These are phyloP conservation scores for Arabidopsis arenosa DNA, from an alignment of 345 rosid genomes.

Conservation along the genomic window DNA sequence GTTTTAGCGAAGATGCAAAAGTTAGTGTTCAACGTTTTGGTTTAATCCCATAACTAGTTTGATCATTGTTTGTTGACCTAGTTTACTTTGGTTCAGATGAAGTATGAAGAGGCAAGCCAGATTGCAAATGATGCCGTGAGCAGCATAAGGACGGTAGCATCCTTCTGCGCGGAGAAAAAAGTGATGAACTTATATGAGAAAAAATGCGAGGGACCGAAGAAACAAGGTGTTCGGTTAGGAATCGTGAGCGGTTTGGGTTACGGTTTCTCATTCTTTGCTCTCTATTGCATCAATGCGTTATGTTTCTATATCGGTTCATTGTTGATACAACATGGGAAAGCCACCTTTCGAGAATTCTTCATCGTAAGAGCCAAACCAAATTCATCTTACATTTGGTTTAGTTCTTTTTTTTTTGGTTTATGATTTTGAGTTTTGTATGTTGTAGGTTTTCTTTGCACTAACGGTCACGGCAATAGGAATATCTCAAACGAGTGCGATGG, in stretches of 20 bases:
- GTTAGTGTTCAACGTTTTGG: slow-evolving; percentile 5
- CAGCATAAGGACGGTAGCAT: slow-evolving; percentile 13
- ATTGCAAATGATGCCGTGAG: slow-evolving; percentile 6
- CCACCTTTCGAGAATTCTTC: slow-evolving; percentile 64
- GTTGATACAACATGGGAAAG: slow-evolving; percentile 56
- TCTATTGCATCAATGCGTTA: slow-evolving; percentile 39
- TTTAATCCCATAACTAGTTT: neutral
- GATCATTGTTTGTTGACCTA: neutral
- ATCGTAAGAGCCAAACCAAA: slow-evolving; percentile 44
- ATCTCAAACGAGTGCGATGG: slow-evolving; percentile 64
- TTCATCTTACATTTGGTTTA: neutral
- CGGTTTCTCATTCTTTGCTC: slow-evolving; percentile 46
- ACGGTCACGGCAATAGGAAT: slow-evolving; percentile 68
- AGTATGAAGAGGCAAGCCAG: slow-evolving; percentile 54
- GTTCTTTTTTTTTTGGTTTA: neutral
- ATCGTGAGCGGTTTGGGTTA: slow-evolving; percentile 48
- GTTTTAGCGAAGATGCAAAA: slow-evolving; percentile 55
- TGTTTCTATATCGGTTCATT: slow-evolving; percentile 26
- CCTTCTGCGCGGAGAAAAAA: slow-evolving; percentile 51
- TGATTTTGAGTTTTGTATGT: neutral
- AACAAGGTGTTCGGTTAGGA: slow-evolving; percentile 44
- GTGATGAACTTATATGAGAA: slow-evolving; percentile 47
- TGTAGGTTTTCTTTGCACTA: slow-evolving; percentile 66
- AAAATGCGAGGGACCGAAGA: slow-evolving; percentile 47
- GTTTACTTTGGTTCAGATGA: slow-evolving; percentile 28